These are phyloP conservation scores for Taphrina wiesneri DNA, from an alignment of 1,139 yeast genomes.

Conservation along the genomic window DNA sequence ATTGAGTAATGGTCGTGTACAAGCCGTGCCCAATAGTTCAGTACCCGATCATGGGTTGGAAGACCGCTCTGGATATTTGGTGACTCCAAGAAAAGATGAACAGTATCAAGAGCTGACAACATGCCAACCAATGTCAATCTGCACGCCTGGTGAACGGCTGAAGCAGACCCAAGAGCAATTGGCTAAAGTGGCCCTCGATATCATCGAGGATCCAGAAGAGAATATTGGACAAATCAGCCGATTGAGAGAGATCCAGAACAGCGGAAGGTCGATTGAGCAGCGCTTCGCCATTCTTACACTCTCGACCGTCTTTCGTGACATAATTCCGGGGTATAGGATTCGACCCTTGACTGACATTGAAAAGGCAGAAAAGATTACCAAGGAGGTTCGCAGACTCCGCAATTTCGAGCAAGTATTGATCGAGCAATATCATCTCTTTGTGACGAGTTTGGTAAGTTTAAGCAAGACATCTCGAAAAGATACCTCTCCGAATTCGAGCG, in stretches of 20 bases:
- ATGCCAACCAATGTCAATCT: background rate
- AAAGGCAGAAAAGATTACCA: conserved; percentile 71
- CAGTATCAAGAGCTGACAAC: background rate
- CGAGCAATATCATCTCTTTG: conserved; percentile 65
- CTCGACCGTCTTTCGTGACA: conserved; percentile 77
- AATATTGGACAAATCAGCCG: conserved; percentile 66
- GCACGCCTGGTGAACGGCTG: conserved; percentile 55
- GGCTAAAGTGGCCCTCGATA: conserved; percentile 73
- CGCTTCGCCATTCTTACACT: conserved; percentile 76
- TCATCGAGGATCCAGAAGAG: conserved; percentile 90
- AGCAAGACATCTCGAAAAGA: conserved; percentile 12
- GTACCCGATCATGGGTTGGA: too few relatives aligned
- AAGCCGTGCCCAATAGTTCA: background rate
- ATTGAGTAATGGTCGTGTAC: conserved; percentile 15
- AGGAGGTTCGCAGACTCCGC: conserved; percentile 74
- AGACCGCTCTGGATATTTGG: background rate
- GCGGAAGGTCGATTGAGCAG: conserved; percentile 59
- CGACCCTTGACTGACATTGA: conserved; percentile 80
- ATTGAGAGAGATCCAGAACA: conserved; percentile 52
- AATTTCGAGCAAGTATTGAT: conserved; percentile 77
- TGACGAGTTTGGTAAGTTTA: conserved; percentile 53
- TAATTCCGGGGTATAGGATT: conserved; percentile 80
- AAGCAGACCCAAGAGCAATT: conserved; percentile 73
- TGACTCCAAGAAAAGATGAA: background rate
- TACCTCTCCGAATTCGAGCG: conserved; percentile 43